Evolutionary conservation across 1,284 basidiomycete genomes (phyloP).

Genomic region (Malassezia slooffiae): DNA sequence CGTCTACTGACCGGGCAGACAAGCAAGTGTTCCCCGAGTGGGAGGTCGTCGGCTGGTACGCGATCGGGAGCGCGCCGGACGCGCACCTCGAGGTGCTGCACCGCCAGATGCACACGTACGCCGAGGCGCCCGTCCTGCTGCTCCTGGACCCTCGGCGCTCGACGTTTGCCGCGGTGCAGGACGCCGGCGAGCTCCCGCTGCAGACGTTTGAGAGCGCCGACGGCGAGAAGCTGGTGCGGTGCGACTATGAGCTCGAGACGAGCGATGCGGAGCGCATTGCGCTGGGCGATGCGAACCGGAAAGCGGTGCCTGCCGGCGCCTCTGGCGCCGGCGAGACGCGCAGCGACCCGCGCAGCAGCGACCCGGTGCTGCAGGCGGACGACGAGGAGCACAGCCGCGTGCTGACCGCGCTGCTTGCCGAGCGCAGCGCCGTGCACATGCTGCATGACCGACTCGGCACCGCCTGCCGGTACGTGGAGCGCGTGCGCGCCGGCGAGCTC

Average conservation of each 20-base stretch:
- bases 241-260: slow-evolving; percentile 47
- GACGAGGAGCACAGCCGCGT: slow-evolving; percentile 49
- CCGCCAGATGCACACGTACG: background rate
- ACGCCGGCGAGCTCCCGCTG: background rate
- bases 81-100: too few relatives aligned
- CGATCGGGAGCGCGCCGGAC: slow-evolving; percentile 1
- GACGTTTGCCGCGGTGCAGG: background rate
- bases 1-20: slow-evolving; percentile 1
- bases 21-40: slow-evolving; percentile 9
- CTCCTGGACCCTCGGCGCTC: background rate
- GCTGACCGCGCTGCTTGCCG: slow-evolving; percentile 72
- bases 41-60: slow-evolving; percentile 7
- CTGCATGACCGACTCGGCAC: slow-evolving; percentile 73
- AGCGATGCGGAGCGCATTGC: slow-evolving; percentile 49
- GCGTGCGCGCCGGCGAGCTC: background rate
- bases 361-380: too few relatives aligned
- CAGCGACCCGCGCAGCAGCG: background rate
- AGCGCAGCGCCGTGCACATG: slow-evolving; percentile 87
- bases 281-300: slow-evolving; percentile 44
- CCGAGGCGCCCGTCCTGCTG: background rate
- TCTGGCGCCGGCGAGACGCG: background rate
- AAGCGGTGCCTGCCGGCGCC: too few relatives aligned
- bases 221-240: background rate
- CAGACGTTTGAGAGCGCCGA: background rate
- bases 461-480: slow-evolving; percentile 59